Evolutionary conservation across 2,329 filamentous ascomycete species (phyloP), one percentile per base, ranked within the genome.

Genomic region (Lachnellula occidentalis): DNA sequence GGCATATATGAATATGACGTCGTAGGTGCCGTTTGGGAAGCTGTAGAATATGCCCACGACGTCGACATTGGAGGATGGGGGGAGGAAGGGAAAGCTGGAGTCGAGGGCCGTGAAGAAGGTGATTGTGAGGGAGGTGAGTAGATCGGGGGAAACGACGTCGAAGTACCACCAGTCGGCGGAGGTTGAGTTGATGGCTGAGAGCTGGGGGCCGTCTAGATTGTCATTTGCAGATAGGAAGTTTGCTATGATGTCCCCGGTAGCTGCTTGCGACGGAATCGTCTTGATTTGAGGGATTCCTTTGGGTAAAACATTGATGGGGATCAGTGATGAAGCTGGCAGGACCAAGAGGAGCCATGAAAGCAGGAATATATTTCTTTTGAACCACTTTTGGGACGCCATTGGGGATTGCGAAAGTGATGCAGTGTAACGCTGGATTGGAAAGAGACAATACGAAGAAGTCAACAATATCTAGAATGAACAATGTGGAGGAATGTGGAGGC

Each of bases 181-280:
- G 7, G 54, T 53, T 17, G 14, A 49, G 43, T 65, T 65, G 48
- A 60, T 34, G 2, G 57, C 45, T 17, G 57, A 58, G 11, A 65
- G n/a, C 47, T 64, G 50, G n/a, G 63, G 60, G 6, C 52, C 55
- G 34, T 65, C 63, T 7, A 64, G 36, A 12, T 49, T 45, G 27
- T 37, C 45, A 12, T 31, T 45, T 6, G 49, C 24, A 9, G 49
- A 96, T 71, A 97, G 96, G 78, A 97, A 97, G 80, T 97, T 97
- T 81, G 92, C 92, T 14, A 17, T 14, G 19, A 39, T 48, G n/a
- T 37, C 11, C 15, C 21, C 45, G 3, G 21, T 49, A 14, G 34
- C n/a, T 19, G 46, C 14, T 45, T 45, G 9, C n/a, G 49, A 19
- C 2, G 54, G 54, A 5, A 56, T 56, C 17, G 21, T 42, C 22